Base-by-base conservation (phyloP, 1,139 yeast genomes). In the Suhomyces bokatorum region DNA sequence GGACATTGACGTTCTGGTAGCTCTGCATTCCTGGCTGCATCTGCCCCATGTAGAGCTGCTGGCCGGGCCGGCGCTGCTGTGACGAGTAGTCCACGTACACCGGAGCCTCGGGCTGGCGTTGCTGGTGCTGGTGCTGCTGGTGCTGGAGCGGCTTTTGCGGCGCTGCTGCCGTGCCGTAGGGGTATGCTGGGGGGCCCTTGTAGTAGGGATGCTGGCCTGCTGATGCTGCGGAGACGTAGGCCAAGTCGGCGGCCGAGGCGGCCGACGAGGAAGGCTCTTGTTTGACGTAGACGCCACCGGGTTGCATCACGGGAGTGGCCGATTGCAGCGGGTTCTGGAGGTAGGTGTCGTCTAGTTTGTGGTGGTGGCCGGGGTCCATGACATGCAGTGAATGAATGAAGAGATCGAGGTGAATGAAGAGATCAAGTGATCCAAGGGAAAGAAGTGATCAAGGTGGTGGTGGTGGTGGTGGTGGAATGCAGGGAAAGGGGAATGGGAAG, bases 291-390 rank as follows among this genome's bases (percentile, higher is more conserved):
- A 37, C 43, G 26, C 32, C 17, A 17, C 5, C 32, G 16, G 39
- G 16, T 17, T 36, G 48, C 40, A 45, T 20, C 20, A 30, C 43
- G 32, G 45, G 43, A 17, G 45, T 39, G 43, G 30, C 32, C 14
- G 40, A 9, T 28, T 39, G 17, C 20, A 28, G 35, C 32, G 44
- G 38, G 35, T 28, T 36, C 38, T 43, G 38, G 26, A 39, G 37
- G 43, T 48, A 48, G 28, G 49, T 27, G 27, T 46, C 52, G 31
- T 48, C 52, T 17, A 43, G 37, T 39, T 53, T 52, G 32, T 49
- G 56, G 29, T 37, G 51, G 15, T 40, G 44, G 17, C 35, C 13
- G 26, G 43, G 45, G 30, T 41, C 45, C 46, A 44, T 45, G 29
- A 14, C 16, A 24, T 17, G 26, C 24, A 13, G 27, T 20, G 30